Evolutionary conservation across 306 rosid species (phyloP), one percentile per base, ranked within the genome.

Genomic region (Alnus glutinosa): DNA sequence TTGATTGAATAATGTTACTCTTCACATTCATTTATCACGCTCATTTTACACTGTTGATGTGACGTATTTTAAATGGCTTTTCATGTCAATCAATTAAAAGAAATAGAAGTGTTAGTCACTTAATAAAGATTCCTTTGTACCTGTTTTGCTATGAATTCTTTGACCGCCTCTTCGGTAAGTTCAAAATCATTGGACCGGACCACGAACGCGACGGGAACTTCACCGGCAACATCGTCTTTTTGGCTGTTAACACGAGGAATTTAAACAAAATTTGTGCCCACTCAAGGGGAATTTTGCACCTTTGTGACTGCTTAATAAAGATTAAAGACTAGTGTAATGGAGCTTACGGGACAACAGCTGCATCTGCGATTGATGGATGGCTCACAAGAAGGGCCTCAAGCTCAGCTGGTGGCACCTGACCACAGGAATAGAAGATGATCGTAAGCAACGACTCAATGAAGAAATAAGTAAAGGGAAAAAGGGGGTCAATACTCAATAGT

Each of bases 271-370:
- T 37, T 37, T 11, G 15, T 37, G 16, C 19, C 4, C 15, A 2
- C 4, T 32, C 4, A 4, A 4, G 19, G 47, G 18, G 32, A 36
- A 13, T 0, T 15, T 63, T 58, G 15, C 71, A 15, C 48, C 8
- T 23, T 37, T 37, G 23, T 37, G 48, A 8, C 9, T 63, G 16
- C 44, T 63, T 18, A 74, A 18, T 23, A 23, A 23, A 23, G 28
- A 23, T 23, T 15, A 28, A 55, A 42, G 28, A 68, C 32, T 9
- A 37, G n/a, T 70, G 0, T 16, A 39, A 69, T 57, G 55, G 75
- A 15, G 76, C 98, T 89, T 88, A 95, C 98, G 98, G 92, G 66
- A 95, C 92, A 49, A 92, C 98, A 23, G 98, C 98, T 4, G 96
- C 98, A 16, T 95, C 98, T 39, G 91, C 91, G 55, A 95, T 92